Conservation (phyloP, 306 rosid species). For the Lathyrus oleraceus region DNA sequence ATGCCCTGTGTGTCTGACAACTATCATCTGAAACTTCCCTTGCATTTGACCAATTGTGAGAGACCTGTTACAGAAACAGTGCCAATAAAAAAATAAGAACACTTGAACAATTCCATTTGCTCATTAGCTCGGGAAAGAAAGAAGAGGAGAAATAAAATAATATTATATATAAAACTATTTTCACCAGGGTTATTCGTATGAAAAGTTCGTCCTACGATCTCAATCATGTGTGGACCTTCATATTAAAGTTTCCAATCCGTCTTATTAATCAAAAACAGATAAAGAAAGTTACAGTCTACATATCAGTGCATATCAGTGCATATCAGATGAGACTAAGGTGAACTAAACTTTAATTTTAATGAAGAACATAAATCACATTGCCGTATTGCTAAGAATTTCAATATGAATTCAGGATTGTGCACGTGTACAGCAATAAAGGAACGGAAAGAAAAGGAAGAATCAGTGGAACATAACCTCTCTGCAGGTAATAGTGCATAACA, state of each 20-base stretch:
- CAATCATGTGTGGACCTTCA: conserved; percentile 7
- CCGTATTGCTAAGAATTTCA: conserved; percentile 6
- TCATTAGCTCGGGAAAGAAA: background rate
- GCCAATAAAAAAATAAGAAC: conserved; percentile 37
- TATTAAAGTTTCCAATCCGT: background rate
- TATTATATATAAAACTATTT: conserved; percentile 1
- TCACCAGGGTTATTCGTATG: background rate
- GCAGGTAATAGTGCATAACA: background rate
- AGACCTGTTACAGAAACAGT: conserved; percentile 57
- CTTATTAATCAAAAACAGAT: conserved; percentile 5
- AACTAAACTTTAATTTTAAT: conserved; percentile 10
- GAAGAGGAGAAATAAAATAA: conserved; percentile 8
- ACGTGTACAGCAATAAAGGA: conserved; percentile 2
- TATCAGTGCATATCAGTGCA: background rate
- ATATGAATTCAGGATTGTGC: conserved; percentile 4
- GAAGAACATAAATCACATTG: background rate
- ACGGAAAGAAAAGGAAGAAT: background rate
- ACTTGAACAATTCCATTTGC: conserved; percentile 26
- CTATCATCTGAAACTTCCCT: conserved; percentile 96
- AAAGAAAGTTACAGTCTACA: conserved; percentile 11
- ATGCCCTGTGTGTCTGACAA: conserved; percentile 88
- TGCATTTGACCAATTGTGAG: conserved; percentile 99
- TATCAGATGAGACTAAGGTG: background rate
- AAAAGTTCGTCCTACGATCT: conserved; percentile 7
- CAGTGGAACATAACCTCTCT: background rate